Evolutionary conservation across 805 yeast species (phyloP), one percentile per base, ranked within the genome.

Genomic region (Myxozyma udenii): DNA sequence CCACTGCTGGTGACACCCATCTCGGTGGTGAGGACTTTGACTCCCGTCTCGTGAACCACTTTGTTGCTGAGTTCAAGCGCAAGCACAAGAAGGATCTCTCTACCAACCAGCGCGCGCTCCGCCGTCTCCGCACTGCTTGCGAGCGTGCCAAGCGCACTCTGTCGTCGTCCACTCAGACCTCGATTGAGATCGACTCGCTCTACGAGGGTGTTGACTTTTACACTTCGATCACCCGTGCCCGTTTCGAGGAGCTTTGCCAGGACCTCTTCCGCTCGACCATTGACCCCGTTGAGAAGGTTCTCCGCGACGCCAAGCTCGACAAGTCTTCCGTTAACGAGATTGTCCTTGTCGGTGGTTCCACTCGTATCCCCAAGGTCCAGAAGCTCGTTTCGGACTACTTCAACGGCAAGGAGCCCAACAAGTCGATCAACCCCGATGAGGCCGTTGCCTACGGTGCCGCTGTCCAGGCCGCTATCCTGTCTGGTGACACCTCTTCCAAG

Each of bases 381-480:
- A 89, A 88, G 76, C 80, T 90, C 68, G 95, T 89, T 46, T 85
- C 95, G 62, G 97, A 90, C 75, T 89, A 84, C 84, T 89, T 90
- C 82, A 87, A 89, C 74, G 96, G 96, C 71, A 90, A 89, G 78
- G 95, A 89, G 77, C 95, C 95, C 75, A 87, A 87, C 80, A 86
- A 83, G 78, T 87, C 96, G 48, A 89, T 89, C 74, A 89, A 89
- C 82, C 96, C 97, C 65, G 97, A 89, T 79, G 97, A 89, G 78
- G 97, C 97, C 68, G 97, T 89, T 74, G 97, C 97, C 68, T 89
- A 89, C 77, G 96, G 97, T 84, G 97, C 97, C 64, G 96, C 96
- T 60, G 96, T 89, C 64, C 97, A 89, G 79, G 96, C 96, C 63
- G 96, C 96, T 64, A 89, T 89, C 70, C 81, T 89, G 71, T 82